phyloP scores from a whole-genome alignment of 2,329 filamentous ascomycete genomes.

The Helminthosporium solani region DNA sequence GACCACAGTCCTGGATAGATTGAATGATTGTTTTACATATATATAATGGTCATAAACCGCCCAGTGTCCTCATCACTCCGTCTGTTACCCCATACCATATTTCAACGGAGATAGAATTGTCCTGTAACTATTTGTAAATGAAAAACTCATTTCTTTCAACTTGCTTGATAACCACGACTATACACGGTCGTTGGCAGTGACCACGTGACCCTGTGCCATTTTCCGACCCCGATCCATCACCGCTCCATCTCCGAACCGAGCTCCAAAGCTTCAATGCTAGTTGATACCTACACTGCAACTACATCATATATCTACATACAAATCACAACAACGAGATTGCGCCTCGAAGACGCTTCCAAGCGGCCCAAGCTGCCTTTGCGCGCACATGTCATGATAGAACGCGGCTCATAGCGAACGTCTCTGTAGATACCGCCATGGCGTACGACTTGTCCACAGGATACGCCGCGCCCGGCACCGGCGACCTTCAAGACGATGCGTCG shows the following conservation, averaged over 20 bases:
- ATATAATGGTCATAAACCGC: too few species aligned
- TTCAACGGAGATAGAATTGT: too few species aligned
- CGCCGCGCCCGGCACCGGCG: conserved; percentile 65
- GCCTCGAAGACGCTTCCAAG: neutral
- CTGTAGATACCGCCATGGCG: conserved; percentile 56
- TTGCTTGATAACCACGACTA: too few species aligned
- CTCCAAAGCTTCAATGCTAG: conserved; percentile 1
- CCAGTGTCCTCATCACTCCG: too few species aligned
- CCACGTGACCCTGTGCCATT: too few species aligned
- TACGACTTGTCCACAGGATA: conserved; percentile 72
- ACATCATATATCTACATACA: too few species aligned
- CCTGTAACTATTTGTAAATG: too few species aligned
- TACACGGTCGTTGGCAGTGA: too few species aligned
- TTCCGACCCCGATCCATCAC: neutral
- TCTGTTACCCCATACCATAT: too few species aligned
- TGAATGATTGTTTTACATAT: too few species aligned
- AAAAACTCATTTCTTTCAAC: too few species aligned
- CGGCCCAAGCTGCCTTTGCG: conserved; percentile 1
- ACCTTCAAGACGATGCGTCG: conserved; percentile 59
- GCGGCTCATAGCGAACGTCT: neutral
- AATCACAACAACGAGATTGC: neutral
- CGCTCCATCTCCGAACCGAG: conserved; percentile 3
- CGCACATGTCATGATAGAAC: conserved; percentile 1
- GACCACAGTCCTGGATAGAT: too few species aligned
- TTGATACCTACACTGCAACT: conserved; percentile 1